Conservation (phyloP, 345 rosid species). For the Eucalyptus albens region DNA sequence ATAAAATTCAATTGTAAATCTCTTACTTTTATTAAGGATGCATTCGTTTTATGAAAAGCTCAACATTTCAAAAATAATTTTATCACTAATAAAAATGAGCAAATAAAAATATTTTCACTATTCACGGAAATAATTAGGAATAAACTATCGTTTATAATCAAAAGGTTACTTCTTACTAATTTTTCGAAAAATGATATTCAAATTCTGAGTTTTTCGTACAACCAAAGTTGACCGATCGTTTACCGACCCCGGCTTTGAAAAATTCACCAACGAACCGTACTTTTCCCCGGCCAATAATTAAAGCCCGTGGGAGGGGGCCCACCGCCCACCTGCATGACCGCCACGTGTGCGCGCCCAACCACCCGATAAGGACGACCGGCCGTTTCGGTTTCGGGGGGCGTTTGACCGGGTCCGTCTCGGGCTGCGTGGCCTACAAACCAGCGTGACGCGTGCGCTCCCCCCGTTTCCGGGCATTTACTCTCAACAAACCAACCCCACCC, state of each 20-base stretch:
- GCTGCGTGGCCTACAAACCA: neutral
- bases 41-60: fast-evolving
- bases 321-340: neutral
- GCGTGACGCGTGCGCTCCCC: neutral
- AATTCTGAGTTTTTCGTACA: neutral
- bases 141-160: too few relatives aligned
- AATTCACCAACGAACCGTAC: neutral
- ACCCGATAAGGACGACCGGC: neutral
- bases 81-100: fast-evolving
- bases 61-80: too few relatives aligned
- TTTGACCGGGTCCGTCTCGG: neutral
- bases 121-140: fast-evolving
- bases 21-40: too few relatives aligned
- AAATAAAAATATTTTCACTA: too few relatives aligned
- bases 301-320: neutral
- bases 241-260: neutral
- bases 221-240: neutral
- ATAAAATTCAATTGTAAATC: neutral
- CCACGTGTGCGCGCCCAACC: neutral
- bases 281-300: neutral
- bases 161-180: neutral
- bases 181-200: neutral
- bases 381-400: neutral
- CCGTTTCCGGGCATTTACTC: neutral
- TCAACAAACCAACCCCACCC: neutral